phyloP scores from a whole-genome alignment of 345 rosid species.

The Fremontodendron californicum region DNA sequence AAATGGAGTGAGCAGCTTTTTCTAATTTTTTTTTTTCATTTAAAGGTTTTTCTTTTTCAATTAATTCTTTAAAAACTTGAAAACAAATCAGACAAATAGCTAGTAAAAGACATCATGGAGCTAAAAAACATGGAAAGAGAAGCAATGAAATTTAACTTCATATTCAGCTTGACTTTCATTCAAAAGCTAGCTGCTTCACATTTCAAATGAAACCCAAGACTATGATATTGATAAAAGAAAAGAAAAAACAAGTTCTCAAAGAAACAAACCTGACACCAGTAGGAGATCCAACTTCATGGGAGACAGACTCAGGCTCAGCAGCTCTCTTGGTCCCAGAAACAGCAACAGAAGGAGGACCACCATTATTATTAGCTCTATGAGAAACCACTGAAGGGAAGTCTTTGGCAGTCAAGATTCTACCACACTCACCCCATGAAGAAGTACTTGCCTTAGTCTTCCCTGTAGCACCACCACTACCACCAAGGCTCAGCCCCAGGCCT shows the following conservation, averaged over 20 bases:
- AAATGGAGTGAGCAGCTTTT: too few relatives aligned
- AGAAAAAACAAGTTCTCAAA: background rate
- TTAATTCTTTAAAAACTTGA: too few relatives aligned
- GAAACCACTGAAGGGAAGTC: slow-evolving; percentile 55
- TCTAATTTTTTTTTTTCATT: too few relatives aligned
- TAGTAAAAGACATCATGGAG: too few relatives aligned
- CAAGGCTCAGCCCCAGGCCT: slow-evolving; percentile 65
- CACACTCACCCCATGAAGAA: slow-evolving; percentile 60
- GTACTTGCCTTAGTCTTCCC: slow-evolving; percentile 33
- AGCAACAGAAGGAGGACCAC: slow-evolving; percentile 23
- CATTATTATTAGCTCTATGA: slow-evolving; percentile 17
- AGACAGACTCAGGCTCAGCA: slow-evolving; percentile 53
- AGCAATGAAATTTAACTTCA: too few relatives aligned
- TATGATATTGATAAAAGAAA: background rate
- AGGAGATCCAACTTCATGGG: slow-evolving; percentile 61
- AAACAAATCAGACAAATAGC: too few relatives aligned
- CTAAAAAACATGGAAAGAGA: too few relatives aligned
- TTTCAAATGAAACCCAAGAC: too few relatives aligned
- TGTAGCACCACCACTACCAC: slow-evolving; percentile 22
- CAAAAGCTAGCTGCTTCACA: too few relatives aligned
- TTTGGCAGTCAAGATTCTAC: slow-evolving; percentile 68
- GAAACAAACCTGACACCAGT: slow-evolving; percentile 50
- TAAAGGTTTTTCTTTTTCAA: too few relatives aligned
- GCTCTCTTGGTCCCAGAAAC: slow-evolving; percentile 64
- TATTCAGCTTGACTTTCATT: too few relatives aligned